Conservation (phyloP, 176 grass and related monocot species). For the Otatea glauca region DNA sequence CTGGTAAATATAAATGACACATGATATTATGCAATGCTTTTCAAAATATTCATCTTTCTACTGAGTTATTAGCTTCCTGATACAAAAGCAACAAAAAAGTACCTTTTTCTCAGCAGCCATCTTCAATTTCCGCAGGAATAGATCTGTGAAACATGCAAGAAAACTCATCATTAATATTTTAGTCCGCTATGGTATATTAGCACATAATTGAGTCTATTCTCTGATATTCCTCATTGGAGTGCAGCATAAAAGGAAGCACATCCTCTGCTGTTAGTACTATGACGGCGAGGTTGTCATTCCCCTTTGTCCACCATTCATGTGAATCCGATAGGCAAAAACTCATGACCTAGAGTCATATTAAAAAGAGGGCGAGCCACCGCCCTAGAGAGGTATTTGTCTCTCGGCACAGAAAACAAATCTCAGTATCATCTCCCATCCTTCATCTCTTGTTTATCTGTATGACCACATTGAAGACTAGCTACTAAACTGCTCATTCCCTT, state of each 20-base stretch:
- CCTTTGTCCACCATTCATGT: background rate
- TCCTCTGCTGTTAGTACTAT: conserved; percentile 18
- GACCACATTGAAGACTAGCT: background rate
- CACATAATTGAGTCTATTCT: conserved; percentile 20
- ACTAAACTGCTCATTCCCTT: background rate
- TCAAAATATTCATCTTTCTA: background rate
- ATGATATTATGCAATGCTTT: background rate
- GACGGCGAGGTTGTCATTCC: background rate
- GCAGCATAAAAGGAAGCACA: conserved; percentile 1
- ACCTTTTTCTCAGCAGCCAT: conserved; percentile 81
- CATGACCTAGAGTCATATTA: background rate
- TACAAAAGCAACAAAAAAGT: conserved; percentile 23
- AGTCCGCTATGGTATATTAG: background rate
- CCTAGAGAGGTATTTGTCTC: background rate
- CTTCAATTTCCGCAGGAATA: conserved; percentile 76
- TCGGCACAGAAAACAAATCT: background rate
- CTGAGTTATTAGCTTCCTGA: background rate
- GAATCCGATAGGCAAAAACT: background rate
- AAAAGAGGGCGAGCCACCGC: background rate
- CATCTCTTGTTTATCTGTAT: background rate
- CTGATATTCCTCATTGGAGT: background rate
- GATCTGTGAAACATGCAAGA: conserved; percentile 54
- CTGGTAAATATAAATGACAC: background rate
- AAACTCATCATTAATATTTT: conserved; percentile 31
- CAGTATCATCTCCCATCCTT: background rate